Base-by-base conservation (phyloP, 2,329 filamentous ascomycete genomes). In the Colletotrichum filicis region DNA sequence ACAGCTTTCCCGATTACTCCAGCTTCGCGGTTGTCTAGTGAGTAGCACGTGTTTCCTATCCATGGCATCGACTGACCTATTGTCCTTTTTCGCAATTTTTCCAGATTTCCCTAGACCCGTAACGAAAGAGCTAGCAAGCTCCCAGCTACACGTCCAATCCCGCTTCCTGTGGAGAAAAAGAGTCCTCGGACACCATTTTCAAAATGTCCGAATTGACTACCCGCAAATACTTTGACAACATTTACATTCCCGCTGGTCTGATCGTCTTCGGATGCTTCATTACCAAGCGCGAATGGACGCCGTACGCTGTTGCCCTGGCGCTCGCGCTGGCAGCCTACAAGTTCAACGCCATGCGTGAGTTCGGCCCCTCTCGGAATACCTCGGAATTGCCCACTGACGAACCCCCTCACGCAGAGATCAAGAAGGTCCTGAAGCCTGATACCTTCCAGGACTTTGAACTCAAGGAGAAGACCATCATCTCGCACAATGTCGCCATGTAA, bases 401-500 rank as follows among this genome's bases (percentile, higher is more conserved):
- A 71, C 61, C 42, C 37, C 42, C 53, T 58, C 66, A 26, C 70
- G 32, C 82, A 95, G 94, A 92, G 81, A 88, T 92, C 75, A 91
- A 92, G 83, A 95, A 94, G 84, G 92, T 97, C 76, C 90, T 99
- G 78, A 96, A 96, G 86, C 95, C 95, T 37, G 91, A 92, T 77
- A 88, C 89, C 63, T 98, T 98, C 90, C 95, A 98, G 83, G 91
- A 97, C 71, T 98, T 98, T 81, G 92, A 94, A 82, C 92, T 99
- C 78, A 92, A 93, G 84, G 94, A 98, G 85, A 98, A 98, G 91
- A 98, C 93, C 16, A 90, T 97, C 76, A 92, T 98, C 80, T 98
- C 96, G 37, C 97, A 98, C 91, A 99, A 99, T 88, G 96, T 97
- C 74, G 95, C 96, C 84, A 98, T 99, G 93, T 95, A 85, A 80